These are phyloP conservation scores for Pestalotiopsis sp. DNA, from an alignment of 2,329 filamentous ascomycete genomes.

Conservation along the genomic window DNA sequence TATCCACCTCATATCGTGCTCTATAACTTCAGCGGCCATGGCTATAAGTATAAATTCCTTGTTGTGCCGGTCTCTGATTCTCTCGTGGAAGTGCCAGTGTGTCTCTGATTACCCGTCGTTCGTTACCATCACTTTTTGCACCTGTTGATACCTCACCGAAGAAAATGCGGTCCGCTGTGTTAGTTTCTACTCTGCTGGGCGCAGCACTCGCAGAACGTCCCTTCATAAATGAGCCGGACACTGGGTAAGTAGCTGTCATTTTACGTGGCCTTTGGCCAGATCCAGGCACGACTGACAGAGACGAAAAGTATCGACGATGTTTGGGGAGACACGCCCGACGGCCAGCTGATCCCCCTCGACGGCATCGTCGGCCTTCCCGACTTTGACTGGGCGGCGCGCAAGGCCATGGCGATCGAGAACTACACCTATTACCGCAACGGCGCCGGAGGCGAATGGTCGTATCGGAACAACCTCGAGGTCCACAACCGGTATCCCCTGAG, in stretches of 20 bases:
- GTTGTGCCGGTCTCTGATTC: not conserved
- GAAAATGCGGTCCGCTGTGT: not conserved
- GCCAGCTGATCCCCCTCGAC: constrained; percentile 40
- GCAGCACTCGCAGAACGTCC: constrained; percentile 39
- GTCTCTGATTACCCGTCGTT: not conserved
- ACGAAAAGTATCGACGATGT: constrained; percentile 34
- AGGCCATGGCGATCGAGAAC: constrained; percentile 43
- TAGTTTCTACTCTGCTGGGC: not conserved
- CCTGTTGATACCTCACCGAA: not conserved
- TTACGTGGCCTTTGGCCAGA: not conserved
- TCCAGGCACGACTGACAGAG: not conserved
- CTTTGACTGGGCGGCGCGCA: constrained; percentile 53
- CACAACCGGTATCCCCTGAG: constrained; percentile 48
- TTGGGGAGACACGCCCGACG: constrained; percentile 29
- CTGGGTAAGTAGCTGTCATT: constrained; percentile 23
- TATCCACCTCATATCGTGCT: not conserved
- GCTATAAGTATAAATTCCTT: not conserved
- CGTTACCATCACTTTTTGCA: not conserved
- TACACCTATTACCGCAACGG: constrained; percentile 59
- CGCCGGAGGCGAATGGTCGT: constrained; percentile 55
- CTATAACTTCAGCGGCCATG: not conserved
- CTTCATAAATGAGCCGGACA: constrained; percentile 46
- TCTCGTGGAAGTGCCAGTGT: not conserved
- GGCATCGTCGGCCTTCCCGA: constrained; percentile 51
- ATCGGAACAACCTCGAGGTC: constrained; percentile 57